A percentile compares a stretch with the other conserved stretches of the same genome.
These are phyloP conservation scores for Marsdenia floribunda DNA, from an alignment of 257 asterid genomes.

Conservation along the genomic window DNA sequence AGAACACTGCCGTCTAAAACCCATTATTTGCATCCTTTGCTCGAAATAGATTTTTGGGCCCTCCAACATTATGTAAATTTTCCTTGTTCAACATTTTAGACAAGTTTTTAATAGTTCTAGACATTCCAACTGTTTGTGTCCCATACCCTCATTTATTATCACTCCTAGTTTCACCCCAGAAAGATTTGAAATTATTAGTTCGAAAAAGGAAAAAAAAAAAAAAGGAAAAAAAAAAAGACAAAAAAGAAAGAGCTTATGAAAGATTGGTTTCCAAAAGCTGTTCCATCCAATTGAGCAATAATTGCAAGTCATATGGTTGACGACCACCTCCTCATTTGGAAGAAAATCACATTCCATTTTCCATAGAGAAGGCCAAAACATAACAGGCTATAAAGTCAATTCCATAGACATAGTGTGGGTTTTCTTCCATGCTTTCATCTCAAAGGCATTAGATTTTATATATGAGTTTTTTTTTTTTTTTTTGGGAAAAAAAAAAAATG, in stretches of 20 bases:
- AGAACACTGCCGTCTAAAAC: not conserved
- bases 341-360: not conserved
- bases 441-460: not conserved
- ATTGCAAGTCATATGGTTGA: not conserved
- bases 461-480: too few species aligned
- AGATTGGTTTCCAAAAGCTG: not conserved
- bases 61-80: not conserved
- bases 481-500: too few species aligned
- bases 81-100: not conserved
- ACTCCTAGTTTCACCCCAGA: not conserved
- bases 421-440: too few species aligned
- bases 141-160: not conserved
- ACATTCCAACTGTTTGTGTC: not conserved
- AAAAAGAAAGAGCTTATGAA: not conserved
- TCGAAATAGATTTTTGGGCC: not conserved
- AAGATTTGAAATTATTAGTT: not conserved
- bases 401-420: not conserved
- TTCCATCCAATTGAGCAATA: not conserved
- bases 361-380: not conserved
- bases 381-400: not conserved
- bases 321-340: not conserved
- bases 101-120: not conserved
- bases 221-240: not conserved
- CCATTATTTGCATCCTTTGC: not conserved
- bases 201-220: not conserved